phyloP scores from a whole-genome alignment of 371 early-diverging fungal genomes.

The Lichtheimia ramosa region DNA sequence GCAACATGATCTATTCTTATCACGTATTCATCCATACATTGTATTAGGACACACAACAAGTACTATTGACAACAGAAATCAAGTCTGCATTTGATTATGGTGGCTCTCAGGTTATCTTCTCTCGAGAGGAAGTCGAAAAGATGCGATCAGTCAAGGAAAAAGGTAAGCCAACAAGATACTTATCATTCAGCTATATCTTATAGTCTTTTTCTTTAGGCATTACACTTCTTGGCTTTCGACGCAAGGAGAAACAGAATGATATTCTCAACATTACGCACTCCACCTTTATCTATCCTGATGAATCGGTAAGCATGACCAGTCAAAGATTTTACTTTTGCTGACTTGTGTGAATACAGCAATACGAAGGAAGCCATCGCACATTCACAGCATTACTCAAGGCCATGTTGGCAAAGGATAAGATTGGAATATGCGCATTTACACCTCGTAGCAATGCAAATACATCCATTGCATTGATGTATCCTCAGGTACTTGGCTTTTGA shows the following conservation, averaged over 20 bases:
- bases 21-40: background rate
- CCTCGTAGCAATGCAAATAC: conserved; percentile 52
- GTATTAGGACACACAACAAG: conserved; percentile 51
- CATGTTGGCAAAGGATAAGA: conserved; percentile 49
- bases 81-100: conserved; percentile 59
- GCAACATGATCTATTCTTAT: background rate
- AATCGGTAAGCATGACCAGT: conserved; percentile 41
- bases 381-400: conserved; percentile 63
- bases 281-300: conserved; percentile 77
- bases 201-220: conserved; percentile 42
- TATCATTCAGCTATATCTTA: background rate
- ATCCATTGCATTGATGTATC: conserved; percentile 61
- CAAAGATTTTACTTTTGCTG: background rate
- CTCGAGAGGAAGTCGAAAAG: conserved; percentile 54
- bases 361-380: conserved; percentile 64
- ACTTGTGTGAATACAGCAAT: conserved; percentile 25
- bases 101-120: conserved; percentile 58
- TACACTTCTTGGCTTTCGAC: conserved; percentile 68
- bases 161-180: too few relatives aligned
- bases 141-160: conserved; percentile 31
- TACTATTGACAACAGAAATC: conserved; percentile 54
- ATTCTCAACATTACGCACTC: conserved; percentile 64
- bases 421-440: conserved; percentile 62
- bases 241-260: conserved; percentile 26
- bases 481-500: conserved; percentile 54